Percentiles rank a stretch among this genome's conserved stretches.
phyloP scores from a whole-genome alignment of 371 early-diverging fungal species.

The Chytridium lagenaria region DNA sequence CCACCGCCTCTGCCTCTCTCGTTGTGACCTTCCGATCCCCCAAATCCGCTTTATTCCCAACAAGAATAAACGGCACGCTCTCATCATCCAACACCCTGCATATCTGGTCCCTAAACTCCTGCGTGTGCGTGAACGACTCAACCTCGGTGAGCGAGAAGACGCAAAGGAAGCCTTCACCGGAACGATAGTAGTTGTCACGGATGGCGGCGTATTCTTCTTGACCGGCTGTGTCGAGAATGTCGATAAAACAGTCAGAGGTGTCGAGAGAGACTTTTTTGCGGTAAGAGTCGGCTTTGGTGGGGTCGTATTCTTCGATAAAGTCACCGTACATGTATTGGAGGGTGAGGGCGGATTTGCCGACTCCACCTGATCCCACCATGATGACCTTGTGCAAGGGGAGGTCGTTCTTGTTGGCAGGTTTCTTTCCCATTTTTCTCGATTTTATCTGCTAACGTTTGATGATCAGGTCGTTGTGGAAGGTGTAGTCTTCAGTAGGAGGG shows the following conservation, averaged over 20 bases:
- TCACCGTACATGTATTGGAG: conserved; percentile 92
- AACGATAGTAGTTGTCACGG: conserved; percentile 91
- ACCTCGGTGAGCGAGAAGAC: conserved; percentile 85
- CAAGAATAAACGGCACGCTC: conserved; percentile 81
- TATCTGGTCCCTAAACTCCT: conserved; percentile 89
- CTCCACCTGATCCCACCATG: conserved; percentile 93
- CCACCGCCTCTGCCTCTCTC: conserved; percentile 73
- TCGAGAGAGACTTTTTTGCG: conserved; percentile 60
- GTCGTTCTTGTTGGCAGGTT: conserved; percentile 38
- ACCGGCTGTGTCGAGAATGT: conserved; percentile 93
- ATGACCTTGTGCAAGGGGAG: conserved; percentile 86
- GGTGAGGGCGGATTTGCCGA: conserved; percentile 92
- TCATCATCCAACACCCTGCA: conserved; percentile 86
- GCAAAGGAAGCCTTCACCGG: conserved; percentile 90
- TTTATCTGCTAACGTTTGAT: no score
- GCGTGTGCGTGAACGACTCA: conserved; percentile 81
- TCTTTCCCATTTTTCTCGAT: conserved; percentile 47
- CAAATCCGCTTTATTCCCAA: conserved; percentile 90
- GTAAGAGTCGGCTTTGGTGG: conserved; percentile 89
- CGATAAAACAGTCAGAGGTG: conserved; percentile 81
- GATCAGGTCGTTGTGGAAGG: no score
- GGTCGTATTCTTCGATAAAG: conserved; percentile 95
- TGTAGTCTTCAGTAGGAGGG: no score
- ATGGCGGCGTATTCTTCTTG: conserved; percentile 85
- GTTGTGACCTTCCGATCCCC: conserved; percentile 68